Evolutionary conservation across 176 grass and related monocot genomes (phyloP).

Genomic region (Ampelocalamus luodianensis): DNA sequence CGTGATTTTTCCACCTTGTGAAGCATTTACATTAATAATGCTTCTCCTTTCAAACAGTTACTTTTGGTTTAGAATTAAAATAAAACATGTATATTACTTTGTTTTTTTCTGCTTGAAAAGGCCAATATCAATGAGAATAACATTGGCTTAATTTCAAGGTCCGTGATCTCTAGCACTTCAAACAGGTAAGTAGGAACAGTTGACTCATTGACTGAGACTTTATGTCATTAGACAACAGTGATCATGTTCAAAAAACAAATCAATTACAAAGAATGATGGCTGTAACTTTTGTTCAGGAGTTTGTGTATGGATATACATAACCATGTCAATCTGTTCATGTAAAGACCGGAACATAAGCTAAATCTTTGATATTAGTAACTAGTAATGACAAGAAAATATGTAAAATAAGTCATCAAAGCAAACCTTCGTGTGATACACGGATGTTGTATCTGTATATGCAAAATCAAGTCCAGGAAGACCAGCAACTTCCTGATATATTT

Average conservation of each 20-base stretch:
- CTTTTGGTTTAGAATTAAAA: not conserved
- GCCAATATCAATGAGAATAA: not conserved
- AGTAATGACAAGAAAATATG: not conserved
- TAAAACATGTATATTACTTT: not conserved
- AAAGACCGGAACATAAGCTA: not conserved
- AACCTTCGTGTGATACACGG: slow-evolving; percentile 99
- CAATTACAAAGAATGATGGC: not conserved
- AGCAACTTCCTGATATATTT: slow-evolving; percentile 94
- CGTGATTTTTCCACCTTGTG: not conserved
- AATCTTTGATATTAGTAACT: slow-evolving; percentile 19
- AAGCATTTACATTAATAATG: not conserved
- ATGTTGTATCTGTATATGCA: slow-evolving; percentile 88
- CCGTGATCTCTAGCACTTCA: slow-evolving; percentile 12
- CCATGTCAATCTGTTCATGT: not conserved
- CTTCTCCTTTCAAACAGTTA: not conserved
- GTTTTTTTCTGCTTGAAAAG: no score
- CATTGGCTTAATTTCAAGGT: slow-evolving; percentile 14
- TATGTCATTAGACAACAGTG: not conserved
- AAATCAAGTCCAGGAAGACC: slow-evolving; percentile 94
- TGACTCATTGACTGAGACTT: not conserved
- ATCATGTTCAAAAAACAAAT: not conserved
- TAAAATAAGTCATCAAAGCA: slow-evolving; percentile 23
- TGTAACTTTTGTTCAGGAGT: not conserved
- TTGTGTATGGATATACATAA: not conserved
- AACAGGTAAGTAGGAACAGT: slow-evolving; percentile 3